Percentiles rank a stretch among this genome's conserved stretches.
phyloP scores from a whole-genome alignment of 164 flowering plant genomes.

The Platanus orientalis region DNA sequence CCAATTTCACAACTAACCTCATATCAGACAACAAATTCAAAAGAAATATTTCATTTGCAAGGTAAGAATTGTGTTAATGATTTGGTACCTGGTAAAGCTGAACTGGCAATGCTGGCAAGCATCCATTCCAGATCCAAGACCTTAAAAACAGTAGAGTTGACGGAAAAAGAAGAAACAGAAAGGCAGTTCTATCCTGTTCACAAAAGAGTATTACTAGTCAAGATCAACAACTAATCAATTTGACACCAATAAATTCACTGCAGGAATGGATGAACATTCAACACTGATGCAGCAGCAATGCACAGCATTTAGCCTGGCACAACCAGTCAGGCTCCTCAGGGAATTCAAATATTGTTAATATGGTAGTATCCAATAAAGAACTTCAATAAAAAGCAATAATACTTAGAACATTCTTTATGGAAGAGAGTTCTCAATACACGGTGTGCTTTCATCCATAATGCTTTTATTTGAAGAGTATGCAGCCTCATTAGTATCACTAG shows the following conservation, averaged over 20 bases:
- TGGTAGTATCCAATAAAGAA: too few relatives aligned
- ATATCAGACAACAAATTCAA: background rate
- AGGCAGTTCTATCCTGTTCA: conserved; percentile 84
- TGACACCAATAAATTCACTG: too few relatives aligned
- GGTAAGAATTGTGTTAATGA: background rate
- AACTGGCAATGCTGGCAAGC: conserved; percentile 89
- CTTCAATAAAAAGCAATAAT: background rate
- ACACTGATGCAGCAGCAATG: too few relatives aligned
- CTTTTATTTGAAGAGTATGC: background rate
- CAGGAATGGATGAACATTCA: too few relatives aligned
- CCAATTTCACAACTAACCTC: background rate
- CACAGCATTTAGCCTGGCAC: too few relatives aligned
- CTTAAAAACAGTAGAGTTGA: conserved; percentile 54
- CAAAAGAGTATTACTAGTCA: background rate
- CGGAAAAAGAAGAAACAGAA: conserved; percentile 79
- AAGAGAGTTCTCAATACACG: background rate
- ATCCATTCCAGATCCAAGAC: conserved; percentile 77
- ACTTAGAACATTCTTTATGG: too few relatives aligned
- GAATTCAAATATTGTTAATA: too few relatives aligned
- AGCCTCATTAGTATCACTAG: background rate
- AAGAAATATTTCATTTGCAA: background rate
- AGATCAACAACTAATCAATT: background rate
- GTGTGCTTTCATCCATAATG: background rate
- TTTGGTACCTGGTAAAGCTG: conserved; percentile 82
- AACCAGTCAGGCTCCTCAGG: too few relatives aligned